Evolutionary conservation across 2,329 filamentous ascomycete genomes (phyloP).

Genomic region (Stenocarpella maydis): DNA sequence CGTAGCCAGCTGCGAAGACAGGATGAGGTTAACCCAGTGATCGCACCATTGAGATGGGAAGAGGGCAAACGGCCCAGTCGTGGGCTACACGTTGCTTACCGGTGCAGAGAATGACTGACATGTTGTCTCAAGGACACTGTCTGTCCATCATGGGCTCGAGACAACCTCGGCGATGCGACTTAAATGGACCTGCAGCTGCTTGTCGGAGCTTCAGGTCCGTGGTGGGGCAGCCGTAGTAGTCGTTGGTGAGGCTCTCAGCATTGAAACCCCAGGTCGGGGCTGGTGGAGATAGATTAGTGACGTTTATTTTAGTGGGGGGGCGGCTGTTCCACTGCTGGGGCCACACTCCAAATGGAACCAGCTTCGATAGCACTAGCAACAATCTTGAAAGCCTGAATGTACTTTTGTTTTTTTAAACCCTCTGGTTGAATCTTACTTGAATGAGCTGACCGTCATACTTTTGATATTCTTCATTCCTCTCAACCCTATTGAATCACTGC

Average conservation of each 20-base stretch:
- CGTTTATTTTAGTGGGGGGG: too few relatives aligned
- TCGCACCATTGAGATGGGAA: not conserved
- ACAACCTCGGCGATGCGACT: constrained; percentile 14
- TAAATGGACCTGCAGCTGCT: constrained; percentile 10
- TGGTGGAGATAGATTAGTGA: too few relatives aligned
- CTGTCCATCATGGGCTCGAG: constrained; percentile 34
- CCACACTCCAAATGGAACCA: not conserved
- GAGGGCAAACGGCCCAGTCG: not conserved
- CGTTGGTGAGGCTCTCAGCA: constrained; percentile 30
- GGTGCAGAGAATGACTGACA: constrained; percentile 71
- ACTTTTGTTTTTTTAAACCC: too few relatives aligned
- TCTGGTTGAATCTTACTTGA: too few relatives aligned
- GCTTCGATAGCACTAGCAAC: too few relatives aligned
- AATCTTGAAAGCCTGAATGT: too few relatives aligned
- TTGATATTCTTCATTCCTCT: too few relatives aligned
- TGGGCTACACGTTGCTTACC: constrained; percentile 48
- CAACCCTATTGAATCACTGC: too few relatives aligned
- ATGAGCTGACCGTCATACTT: too few relatives aligned
- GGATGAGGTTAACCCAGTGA: constrained; percentile 35
- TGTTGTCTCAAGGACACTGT: constrained; percentile 41
- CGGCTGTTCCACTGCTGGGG: not conserved
- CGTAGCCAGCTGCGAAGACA: constrained; percentile 60
- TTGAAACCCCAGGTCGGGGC: constrained; percentile 21
- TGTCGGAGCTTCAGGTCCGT: constrained; percentile 18
- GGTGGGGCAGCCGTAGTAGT: constrained; percentile 17